Evolutionary conservation across 139 green algal genomes (phyloP), one percentile per base, ranked within the genome.

Genomic region (Desmodesmus armatus): DNA sequence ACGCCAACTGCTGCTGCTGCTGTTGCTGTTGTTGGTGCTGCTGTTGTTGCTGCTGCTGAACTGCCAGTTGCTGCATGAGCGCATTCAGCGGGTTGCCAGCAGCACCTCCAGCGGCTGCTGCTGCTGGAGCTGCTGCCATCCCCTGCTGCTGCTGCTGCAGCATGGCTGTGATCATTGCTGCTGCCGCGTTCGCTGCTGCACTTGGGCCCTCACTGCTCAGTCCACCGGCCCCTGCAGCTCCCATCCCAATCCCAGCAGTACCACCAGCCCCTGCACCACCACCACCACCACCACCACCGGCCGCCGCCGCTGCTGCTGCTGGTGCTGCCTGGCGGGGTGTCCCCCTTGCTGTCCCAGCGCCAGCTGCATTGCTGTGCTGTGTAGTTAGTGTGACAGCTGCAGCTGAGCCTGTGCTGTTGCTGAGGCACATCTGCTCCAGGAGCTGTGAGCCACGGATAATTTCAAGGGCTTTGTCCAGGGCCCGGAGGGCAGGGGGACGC

Each of bases 391-490:
- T 66, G 13, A 55, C 19, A 3, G 49, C 51, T 70, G 74, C n/a
- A 5, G 49, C 21, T 2, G 51, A 19, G 4, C 37, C 37, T 13
- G 11, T 55, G 5, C 19, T 40, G 27, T 5, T 67, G 33, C 44
- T 71, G 25, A 53, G 53, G 47, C 76, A 82, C 37, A 72, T 60
- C 76, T 82, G 76, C 40, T 84, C 78, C 31, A 84, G 29, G 2
- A 40, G 40, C 31, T 62, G 41, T 13, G n/a, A 53, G 17, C 60
- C 40, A 27, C 78, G 27, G 41, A 84, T 84, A 62, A 84, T 84
- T 15, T 75, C 58, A 3, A 84, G n/a, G 6, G 78, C 78, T 41
- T 84, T 84, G 40, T 84, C 78, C 40, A 84, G 27, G 11, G 78
- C 78, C 3, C 78, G 47, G 13, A 84, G 41, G 9, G 62, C 60